These are phyloP conservation scores for Curvularia sp. DNA, from an alignment of 2,329 filamentous ascomycete genomes.

Conservation along the genomic window DNA sequence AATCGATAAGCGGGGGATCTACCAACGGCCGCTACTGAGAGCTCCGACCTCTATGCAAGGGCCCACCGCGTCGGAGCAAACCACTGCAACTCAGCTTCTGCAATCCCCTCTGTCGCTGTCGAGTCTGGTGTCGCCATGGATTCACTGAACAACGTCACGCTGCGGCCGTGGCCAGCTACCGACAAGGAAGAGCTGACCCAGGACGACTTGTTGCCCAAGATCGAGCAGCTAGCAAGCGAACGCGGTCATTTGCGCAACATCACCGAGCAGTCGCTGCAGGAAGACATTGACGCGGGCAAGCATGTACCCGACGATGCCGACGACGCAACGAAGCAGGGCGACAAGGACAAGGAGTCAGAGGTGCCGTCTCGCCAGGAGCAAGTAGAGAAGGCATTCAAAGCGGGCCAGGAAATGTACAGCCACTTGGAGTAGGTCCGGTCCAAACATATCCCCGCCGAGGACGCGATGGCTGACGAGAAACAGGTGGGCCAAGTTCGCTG, in stretches of 20 bases:
- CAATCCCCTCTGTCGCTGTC: slow-evolving; percentile 6
- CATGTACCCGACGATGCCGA: slow-evolving; percentile 52
- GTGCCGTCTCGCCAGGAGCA: slow-evolving; percentile 45
- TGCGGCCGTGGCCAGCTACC: slow-evolving; percentile 68
- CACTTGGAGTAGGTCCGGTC: slow-evolving; percentile 57
- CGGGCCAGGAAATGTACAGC: slow-evolving; percentile 52
- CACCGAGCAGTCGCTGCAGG: slow-evolving; percentile 73
- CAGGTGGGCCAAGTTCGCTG: slow-evolving; percentile 43
- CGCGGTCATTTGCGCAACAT: slow-evolving; percentile 83
- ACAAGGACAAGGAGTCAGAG: slow-evolving; percentile 48
- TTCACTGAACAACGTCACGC: slow-evolving; percentile 58
- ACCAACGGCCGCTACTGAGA: slow-evolving; percentile 22
- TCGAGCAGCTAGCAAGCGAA: slow-evolving; percentile 78
- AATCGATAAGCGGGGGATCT: slow-evolving; percentile 25
- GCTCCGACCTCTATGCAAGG: slow-evolving; percentile 30
- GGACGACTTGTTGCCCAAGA: slow-evolving; percentile 69
- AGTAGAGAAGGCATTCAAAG: slow-evolving; percentile 51
- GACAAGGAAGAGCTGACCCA: slow-evolving; percentile 61
- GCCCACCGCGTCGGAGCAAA: slow-evolving; percentile 19
- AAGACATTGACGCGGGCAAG: slow-evolving; percentile 65
- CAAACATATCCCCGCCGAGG: slow-evolving; percentile 55
- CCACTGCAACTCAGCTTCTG: slow-evolving; percentile 17
- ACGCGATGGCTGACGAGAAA: slow-evolving; percentile 15
- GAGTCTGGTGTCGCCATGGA: slow-evolving; percentile 30
- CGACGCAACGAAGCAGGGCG: slow-evolving; percentile 57